Conservation (phyloP, 495 filamentous ascomycete genomes). For the Xylona heveae region DNA sequence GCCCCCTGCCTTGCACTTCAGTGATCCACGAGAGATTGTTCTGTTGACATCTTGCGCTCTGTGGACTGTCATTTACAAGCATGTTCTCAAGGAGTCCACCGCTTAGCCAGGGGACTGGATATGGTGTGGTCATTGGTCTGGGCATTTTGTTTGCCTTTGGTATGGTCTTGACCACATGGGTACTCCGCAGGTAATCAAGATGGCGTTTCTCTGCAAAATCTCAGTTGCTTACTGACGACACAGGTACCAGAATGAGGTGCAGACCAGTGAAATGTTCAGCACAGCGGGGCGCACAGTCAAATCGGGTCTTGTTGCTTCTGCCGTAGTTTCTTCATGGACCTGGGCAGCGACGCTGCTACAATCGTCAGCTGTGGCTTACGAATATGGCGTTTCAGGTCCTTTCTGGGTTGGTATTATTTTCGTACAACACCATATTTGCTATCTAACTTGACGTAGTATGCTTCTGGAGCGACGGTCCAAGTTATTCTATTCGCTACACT, state of each 20-base stretch:
- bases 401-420: conserved; percentile 58
- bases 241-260: conserved; percentile 79
- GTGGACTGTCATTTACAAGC: background rate
- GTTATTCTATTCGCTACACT: conserved; percentile 83
- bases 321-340: conserved; percentile 93
- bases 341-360: conserved; percentile 76
- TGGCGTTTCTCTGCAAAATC: background rate
- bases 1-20: background rate
- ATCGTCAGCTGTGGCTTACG: conserved; percentile 72
- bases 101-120: conserved; percentile 3
- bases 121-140: conserved; percentile 42
- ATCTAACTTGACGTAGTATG: conserved; percentile 9
- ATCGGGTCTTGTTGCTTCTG: conserved; percentile 78
- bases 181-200: conserved; percentile 35
- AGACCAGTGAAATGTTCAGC: conserved; percentile 94
- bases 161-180: conserved; percentile 58
- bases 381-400: conserved; percentile 80
- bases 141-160: conserved; percentile 56
- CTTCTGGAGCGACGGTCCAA: conserved; percentile 42
- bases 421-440: conserved; percentile 27
- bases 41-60: background rate
- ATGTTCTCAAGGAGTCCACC: background rate
- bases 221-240: background rate
- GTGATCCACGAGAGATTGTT: background rate
- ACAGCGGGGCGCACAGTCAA: conserved; percentile 90